A percentile compares a stretch with the other conserved stretches of the same genome.
These are phyloP conservation scores for Vaccinium darrowii DNA, from an alignment of 148 eudicot genomes.

Conservation along the genomic window DNA sequence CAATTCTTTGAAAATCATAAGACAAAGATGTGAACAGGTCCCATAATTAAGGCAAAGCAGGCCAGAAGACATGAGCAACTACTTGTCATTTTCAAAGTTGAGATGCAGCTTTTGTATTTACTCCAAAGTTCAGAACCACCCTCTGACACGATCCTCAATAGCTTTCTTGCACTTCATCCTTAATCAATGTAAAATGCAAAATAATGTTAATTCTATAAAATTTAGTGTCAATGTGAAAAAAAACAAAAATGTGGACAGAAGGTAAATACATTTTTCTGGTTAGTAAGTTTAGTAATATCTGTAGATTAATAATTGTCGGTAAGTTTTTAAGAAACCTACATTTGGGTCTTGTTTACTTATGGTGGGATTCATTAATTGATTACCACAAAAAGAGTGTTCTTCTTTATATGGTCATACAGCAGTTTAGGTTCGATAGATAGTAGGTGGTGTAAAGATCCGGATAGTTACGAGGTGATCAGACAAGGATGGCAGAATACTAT, in stretches of 20 bases:
- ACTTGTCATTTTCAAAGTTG: conserved; percentile 2
- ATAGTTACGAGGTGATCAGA: no score
- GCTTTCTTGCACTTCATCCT: neutral
- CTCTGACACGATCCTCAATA: neutral
- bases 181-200: no score
- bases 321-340: neutral
- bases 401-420: neutral
- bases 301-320: neutral
- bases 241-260: no score
- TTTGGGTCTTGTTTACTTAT: neutral
- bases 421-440: no score
- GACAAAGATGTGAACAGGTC: neutral
- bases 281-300: no score
- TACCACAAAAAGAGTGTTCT: no score
- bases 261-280: no score
- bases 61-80: neutral
- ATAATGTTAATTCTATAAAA: neutral
- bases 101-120: neutral
- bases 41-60: neutral
- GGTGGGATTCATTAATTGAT: neutral
- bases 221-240: no score
- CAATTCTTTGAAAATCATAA: no score
- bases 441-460: no score
- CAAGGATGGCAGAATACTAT: no score
- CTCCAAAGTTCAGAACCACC: neutral